Evolutionary conservation across 2,329 filamentous ascomycete genomes (phyloP).

Genomic region (Colletotrichum lentis): DNA sequence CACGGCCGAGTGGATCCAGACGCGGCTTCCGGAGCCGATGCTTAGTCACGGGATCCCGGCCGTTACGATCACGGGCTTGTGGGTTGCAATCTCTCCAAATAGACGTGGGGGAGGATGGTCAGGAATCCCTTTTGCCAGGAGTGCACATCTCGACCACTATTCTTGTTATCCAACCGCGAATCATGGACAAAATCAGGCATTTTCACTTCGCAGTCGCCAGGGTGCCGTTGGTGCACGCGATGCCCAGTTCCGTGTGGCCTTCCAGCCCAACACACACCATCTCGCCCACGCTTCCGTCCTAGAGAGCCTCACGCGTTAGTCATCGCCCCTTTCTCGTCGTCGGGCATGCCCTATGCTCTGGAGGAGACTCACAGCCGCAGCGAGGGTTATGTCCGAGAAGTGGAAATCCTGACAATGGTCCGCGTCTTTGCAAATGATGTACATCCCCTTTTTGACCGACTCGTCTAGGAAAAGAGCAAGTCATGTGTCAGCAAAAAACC

Average conservation of each 20-base stretch:
- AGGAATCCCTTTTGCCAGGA: no score
- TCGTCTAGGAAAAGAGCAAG: background rate
- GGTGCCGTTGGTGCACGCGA: constrained; percentile 28
- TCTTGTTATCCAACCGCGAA: no score
- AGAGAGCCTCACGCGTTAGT: background rate
- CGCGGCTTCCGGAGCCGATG: background rate
- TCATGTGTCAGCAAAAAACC: background rate
- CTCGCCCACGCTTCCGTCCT: constrained; percentile 23
- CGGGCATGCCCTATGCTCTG: no score
- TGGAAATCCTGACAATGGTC: constrained; percentile 24
- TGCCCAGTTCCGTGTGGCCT: constrained; percentile 7
- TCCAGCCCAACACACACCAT: constrained; percentile 26
- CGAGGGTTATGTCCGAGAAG: constrained; percentile 20
- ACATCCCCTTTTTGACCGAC: constrained; percentile 20
- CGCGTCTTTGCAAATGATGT: constrained; percentile 29
- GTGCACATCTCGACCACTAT: background rate
- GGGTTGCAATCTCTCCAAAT: background rate
- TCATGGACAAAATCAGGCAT: background rate
- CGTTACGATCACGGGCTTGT: background rate
- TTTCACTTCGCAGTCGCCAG: constrained; percentile 1
- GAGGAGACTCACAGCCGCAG: constrained; percentile 10
- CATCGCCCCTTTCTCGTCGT: background rate
- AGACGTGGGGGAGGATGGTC: no score
- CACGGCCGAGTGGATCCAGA: constrained; percentile 10
- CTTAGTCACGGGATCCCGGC: background rate